Evolutionary conservation across 805 yeast genomes (phyloP), one percentile per base, ranked within the genome.

Genomic region (Grigorovia humatica): DNA sequence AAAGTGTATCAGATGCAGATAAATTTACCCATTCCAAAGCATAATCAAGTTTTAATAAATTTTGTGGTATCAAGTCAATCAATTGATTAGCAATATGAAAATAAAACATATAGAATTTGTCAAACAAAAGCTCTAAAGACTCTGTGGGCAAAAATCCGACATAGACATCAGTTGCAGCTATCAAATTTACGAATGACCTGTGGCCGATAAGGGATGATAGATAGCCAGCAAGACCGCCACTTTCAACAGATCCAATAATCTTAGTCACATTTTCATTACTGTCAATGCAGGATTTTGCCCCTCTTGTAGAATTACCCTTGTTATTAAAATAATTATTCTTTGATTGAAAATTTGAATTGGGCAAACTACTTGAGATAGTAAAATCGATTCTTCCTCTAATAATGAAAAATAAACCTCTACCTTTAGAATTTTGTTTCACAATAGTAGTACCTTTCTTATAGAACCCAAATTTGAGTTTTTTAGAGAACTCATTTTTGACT

Each of bases 11-110:
- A 0, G 97, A 96, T 1, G 97, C 91, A n/a, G 81, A 81, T 12
- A 86, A 74, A 53, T 88, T 96, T 43, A 90, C 81, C 98, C 98
- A 91, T 66, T 93, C 99, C 49, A 93, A 70, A 0, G 97, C 96
- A 67, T 86, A 88, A 62, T 91, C 98, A 44, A 93, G 78, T 51
- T 84, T 79, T 42, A 85, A 67, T 42, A 91, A 72, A 51, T 85
- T 79, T 30, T 77, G 71, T 30, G 90, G 83, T 43, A 93, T 67
- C 1, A 85, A 73, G n/a, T 73, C 74, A 46, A 85, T 81, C 55
- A 91, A 70, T 9, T 81, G 76, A 54, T 81, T 81, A 0, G 98
- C 96, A 46, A 89, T 77, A 1, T 88, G 80, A 42, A 91, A 70
- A 57, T 86, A 85, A 9, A 91, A 74, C 66, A 80, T 75, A 53